These are phyloP conservation scores for Cerioporus squamosus DNA, from an alignment of 1,284 basidiomycete genomes.

Conservation along the genomic window DNA sequence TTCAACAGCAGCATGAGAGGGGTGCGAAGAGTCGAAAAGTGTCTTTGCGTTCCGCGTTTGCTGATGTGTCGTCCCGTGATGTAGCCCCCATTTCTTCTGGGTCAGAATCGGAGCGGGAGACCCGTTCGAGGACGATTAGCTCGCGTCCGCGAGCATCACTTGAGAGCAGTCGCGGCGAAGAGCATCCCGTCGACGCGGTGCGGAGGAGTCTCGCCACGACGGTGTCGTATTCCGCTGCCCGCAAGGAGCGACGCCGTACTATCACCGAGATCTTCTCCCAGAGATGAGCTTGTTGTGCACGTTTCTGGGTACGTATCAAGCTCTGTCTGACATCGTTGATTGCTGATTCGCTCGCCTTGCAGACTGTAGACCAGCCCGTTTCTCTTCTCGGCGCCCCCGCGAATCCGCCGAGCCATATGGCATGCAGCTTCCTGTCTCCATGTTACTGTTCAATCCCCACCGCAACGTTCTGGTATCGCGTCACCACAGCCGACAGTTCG, in stretches of 20 bases:
- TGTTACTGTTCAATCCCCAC: conserved; percentile 2
- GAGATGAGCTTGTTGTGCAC: conserved; percentile 24
- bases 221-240: conserved; percentile 38
- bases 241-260: conserved; percentile 50
- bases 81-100: conserved; percentile 37
- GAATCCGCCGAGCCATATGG: not conserved
- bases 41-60: conserved; percentile 36
- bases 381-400: not conserved
- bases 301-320: conserved; percentile 7
- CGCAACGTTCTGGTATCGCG: conserved; percentile 8
- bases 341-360: not conserved
- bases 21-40: conserved; percentile 44
- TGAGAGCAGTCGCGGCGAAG: conserved; percentile 43
- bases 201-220: conserved; percentile 40
- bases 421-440: not conserved
- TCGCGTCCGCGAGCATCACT: conserved; percentile 50
- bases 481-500: conserved; percentile 16
- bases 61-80: conserved; percentile 29
- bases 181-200: conserved; percentile 29
- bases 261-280: conserved; percentile 55
- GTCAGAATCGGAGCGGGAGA: conserved; percentile 57
- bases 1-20: conserved; percentile 55
- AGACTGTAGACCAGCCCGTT: conserved; percentile 19
- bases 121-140: conserved; percentile 47
- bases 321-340: not conserved